phyloP scores from a whole-genome alignment of 768 basidiomycete genomes.

The Russula abietina region DNA sequence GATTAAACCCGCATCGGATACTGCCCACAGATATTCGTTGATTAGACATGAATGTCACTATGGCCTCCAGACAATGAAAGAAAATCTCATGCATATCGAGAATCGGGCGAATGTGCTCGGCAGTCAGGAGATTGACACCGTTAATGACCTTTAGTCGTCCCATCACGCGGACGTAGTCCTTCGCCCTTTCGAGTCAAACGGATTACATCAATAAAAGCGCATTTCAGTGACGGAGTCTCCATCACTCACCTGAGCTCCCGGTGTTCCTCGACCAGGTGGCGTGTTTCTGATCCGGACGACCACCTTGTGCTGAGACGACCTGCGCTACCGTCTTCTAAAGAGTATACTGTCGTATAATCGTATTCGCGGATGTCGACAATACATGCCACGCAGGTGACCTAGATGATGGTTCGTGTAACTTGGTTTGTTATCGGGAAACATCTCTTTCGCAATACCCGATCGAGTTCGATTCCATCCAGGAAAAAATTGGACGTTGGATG shows the following conservation, averaged over 20 bases:
- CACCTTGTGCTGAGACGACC: constrained; percentile 19
- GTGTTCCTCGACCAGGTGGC: not conserved
- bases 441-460: constrained; percentile 3
- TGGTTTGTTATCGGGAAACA: not conserved
- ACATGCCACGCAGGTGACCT: constrained; percentile 50
- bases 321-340: constrained; percentile 37
- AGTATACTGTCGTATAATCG: constrained; percentile 15
- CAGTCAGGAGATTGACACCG: constrained; percentile 38
- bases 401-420: constrained; percentile 1
- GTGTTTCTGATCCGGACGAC: not conserved
- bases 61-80: constrained; percentile 42
- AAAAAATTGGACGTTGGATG: constrained; percentile 10
- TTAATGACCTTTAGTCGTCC: constrained; percentile 27
- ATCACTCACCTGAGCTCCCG: not conserved
- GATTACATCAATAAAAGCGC: not conserved
- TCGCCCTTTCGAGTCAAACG: not conserved
- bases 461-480: constrained; percentile 16
- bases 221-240: not conserved
- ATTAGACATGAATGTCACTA: constrained; percentile 35
- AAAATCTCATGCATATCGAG: constrained; percentile 43
- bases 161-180: constrained; percentile 15
- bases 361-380: constrained; percentile 26
- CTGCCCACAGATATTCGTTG: constrained; percentile 30
- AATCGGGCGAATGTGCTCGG: constrained; percentile 35
- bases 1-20: not conserved